These are phyloP conservation scores for Phyllosticta ampelicida DNA, from an alignment of 2,329 filamentous ascomycete genomes.

Conservation along the genomic window DNA sequence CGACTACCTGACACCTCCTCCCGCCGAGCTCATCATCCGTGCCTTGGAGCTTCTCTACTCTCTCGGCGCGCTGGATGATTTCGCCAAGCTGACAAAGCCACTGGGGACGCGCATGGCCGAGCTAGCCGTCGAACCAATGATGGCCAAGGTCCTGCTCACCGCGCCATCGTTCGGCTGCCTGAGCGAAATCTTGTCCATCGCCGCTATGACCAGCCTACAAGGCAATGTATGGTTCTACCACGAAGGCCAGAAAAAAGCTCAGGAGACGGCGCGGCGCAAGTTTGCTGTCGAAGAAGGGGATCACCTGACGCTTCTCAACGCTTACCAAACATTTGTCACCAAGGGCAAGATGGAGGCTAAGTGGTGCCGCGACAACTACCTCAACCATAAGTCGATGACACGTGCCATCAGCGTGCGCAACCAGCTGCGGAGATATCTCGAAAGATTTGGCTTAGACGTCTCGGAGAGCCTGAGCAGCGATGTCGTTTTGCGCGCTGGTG, in stretches of 20 bases:
- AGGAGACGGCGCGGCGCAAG: slow-evolving; percentile 63
- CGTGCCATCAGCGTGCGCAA: slow-evolving; percentile 76
- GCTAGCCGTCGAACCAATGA: slow-evolving; percentile 88
- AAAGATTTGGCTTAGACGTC: slow-evolving; percentile 66
- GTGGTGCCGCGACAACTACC: slow-evolving; percentile 77
- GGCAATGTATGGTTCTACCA: slow-evolving; percentile 75
- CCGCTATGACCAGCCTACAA: slow-evolving; percentile 84
- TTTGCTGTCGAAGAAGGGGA: slow-evolving; percentile 93
- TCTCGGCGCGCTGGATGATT: slow-evolving; percentile 75
- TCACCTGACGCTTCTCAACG: slow-evolving; percentile 82
- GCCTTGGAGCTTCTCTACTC: slow-evolving; percentile 82
- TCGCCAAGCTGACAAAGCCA: slow-evolving; percentile 81
- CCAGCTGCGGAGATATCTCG: slow-evolving; percentile 77
- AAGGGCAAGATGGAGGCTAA: slow-evolving; percentile 71
- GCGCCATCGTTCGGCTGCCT: slow-evolving; percentile 67
- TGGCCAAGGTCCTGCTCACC: slow-evolving; percentile 75
- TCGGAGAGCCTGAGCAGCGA: slow-evolving; percentile 48
- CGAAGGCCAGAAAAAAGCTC: slow-evolving; percentile 62
- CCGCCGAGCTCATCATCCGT: slow-evolving; percentile 71
- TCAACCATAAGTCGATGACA: slow-evolving; percentile 78
- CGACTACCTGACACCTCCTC: slow-evolving; percentile 76
- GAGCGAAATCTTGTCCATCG: slow-evolving; percentile 79
- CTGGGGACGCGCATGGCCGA: slow-evolving; percentile 90
- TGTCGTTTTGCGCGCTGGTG: slow-evolving; percentile 29
- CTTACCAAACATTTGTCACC: slow-evolving; percentile 80